Conservation (phyloP, 352 stramenopile species). For the Globisporangium cylindrosporum region DNA sequence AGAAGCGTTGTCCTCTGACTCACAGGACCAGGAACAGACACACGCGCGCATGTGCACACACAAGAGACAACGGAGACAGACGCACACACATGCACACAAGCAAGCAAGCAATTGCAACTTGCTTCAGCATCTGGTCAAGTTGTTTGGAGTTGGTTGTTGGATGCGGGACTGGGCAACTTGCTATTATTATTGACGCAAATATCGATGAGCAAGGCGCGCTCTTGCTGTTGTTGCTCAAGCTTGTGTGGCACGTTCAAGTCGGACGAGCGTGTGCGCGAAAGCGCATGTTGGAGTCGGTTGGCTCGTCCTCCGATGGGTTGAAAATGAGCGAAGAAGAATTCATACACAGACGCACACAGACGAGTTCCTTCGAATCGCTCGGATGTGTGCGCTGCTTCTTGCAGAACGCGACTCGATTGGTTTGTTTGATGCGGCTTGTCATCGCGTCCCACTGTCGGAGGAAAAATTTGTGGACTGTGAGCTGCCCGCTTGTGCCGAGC, state of each 20-base stretch:
- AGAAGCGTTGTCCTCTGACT: background rate
- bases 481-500: background rate
- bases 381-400: background rate
- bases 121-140: background rate
- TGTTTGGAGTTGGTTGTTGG: background rate
- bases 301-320: slow-evolving; percentile 6
- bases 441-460: slow-evolving; percentile 12
- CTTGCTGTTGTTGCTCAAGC: background rate
- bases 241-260: slow-evolving; percentile 5
- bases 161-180: background rate
- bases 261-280: background rate
- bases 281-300: slow-evolving; percentile 11
- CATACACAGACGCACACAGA: no score
- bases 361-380: background rate
- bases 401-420: background rate
- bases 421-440: slow-evolving; percentile 10
- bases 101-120: background rate
- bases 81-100: background rate
- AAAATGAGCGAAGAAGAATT: slow-evolving; percentile 2
- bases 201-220: background rate
- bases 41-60: background rate
- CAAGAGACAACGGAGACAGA: background rate
- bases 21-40: background rate
- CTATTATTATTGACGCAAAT: background rate
- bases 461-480: slow-evolving; percentile 12